Evolutionary conservation across 345 rosid species (phyloP).

Genomic region (Populus davidiana): DNA sequence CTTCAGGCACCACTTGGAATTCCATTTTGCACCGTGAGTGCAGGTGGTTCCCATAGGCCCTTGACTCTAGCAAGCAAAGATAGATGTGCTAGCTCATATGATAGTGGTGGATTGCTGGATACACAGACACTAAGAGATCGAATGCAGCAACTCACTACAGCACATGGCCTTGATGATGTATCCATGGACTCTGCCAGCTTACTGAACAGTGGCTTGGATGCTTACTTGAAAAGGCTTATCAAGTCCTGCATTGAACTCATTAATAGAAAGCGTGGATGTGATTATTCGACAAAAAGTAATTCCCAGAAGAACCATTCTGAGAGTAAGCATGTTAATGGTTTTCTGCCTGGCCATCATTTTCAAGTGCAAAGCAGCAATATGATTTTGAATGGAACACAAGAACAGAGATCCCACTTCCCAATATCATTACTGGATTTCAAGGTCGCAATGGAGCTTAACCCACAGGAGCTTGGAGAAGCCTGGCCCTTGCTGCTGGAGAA

Average conservation of each 20-base stretch:
- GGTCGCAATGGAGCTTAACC: slow-evolving; percentile 45
- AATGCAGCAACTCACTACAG: slow-evolving; percentile 39
- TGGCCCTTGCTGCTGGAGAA: slow-evolving; percentile 52
- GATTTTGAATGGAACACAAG: slow-evolving; percentile 20
- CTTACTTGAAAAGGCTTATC: slow-evolving; percentile 40
- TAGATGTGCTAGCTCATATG: slow-evolving; percentile 21
- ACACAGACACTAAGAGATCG: slow-evolving; percentile 33
- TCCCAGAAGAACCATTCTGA: slow-evolving; percentile 21
- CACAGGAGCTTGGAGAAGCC: slow-evolving; percentile 49
- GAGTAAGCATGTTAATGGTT: slow-evolving; percentile 28
- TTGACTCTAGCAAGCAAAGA: slow-evolving; percentile 8
- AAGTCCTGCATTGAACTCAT: slow-evolving; percentile 42
- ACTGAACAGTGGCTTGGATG: slow-evolving; percentile 38
- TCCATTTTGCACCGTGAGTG: slow-evolving; percentile 31
- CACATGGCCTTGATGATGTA: slow-evolving; percentile 43
- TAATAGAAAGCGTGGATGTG: slow-evolving; percentile 24
- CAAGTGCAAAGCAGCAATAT: slow-evolving; percentile 11
- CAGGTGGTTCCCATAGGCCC: slow-evolving; percentile 25
- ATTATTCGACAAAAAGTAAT: slow-evolving; percentile 15
- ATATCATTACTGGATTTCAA: slow-evolving; percentile 38
- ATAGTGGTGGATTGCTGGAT: slow-evolving; percentile 37
- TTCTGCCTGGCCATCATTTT: slow-evolving; percentile 27
- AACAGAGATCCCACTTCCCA: slow-evolving; percentile 13
- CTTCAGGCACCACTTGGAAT: slow-evolving; percentile 44
- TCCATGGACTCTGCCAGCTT: slow-evolving; percentile 42